These are phyloP conservation scores for Trypanosoma scelopori DNA, from an alignment of 208 protist genomes.

Conservation along the genomic window DNA sequence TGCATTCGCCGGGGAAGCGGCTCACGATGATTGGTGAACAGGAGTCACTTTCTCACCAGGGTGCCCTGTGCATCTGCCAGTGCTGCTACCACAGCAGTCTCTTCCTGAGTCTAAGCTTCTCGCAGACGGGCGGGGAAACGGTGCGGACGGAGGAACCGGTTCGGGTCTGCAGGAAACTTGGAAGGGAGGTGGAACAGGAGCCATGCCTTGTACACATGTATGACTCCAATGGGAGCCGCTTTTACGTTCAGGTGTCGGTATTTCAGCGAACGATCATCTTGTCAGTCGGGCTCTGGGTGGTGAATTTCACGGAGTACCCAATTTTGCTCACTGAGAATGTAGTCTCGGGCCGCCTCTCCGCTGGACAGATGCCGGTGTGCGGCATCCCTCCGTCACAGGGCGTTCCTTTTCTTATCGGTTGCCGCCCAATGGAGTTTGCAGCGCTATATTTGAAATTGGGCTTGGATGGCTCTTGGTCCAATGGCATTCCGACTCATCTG, in stretches of 20 bases:
- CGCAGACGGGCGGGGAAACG: conserved; percentile 60
- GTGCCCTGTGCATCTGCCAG: conserved; percentile 51
- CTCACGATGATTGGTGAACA: conserved; percentile 59
- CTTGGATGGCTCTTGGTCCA: conserved; percentile 71
- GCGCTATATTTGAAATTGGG: conserved; percentile 61
- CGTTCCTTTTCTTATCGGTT: conserved; percentile 70
- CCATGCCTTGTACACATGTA: conserved; percentile 50
- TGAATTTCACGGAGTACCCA: conserved; percentile 81
- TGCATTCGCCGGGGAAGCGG: conserved; percentile 26
- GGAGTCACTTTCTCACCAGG: conserved; percentile 51
- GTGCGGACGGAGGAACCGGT: conserved; percentile 41
- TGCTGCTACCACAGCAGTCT: conserved; percentile 61
- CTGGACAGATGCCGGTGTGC: conserved; percentile 53
- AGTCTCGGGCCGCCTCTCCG: conserved; percentile 44
- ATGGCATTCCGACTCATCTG: conserved; percentile 49
- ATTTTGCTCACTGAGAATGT: conserved; percentile 59
- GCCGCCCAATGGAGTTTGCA: conserved; percentile 49
- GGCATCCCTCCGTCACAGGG: conserved; percentile 81
- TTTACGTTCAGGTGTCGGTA: conserved; percentile 70
- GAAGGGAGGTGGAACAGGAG: conserved; percentile 46
- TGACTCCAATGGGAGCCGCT: conserved; percentile 52
- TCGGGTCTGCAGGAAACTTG: conserved; percentile 39
- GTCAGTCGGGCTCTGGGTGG: conserved; percentile 75
- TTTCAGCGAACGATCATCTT: conserved; percentile 64
- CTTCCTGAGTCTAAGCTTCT: conserved; percentile 51